phyloP scores from a whole-genome alignment of 1,139 yeast genomes.

The Saccharomycopsis hybrid region DNA sequence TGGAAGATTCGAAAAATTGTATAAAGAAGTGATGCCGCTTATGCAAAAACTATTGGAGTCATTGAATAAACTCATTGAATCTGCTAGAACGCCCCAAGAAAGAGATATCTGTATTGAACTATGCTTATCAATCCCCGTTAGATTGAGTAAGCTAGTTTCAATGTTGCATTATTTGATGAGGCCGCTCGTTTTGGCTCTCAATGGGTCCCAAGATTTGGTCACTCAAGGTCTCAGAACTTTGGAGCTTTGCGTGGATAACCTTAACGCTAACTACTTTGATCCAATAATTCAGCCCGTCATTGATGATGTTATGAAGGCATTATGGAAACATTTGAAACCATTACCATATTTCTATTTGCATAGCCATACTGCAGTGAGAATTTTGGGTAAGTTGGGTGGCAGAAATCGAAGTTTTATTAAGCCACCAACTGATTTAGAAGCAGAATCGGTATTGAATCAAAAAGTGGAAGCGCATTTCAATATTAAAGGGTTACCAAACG shows the following conservation, averaged over 20 bases:
- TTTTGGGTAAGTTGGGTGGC: slow-evolving; percentile 93
- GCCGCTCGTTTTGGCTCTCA: slow-evolving; percentile 85
- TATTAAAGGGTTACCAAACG: slow-evolving; percentile 60
- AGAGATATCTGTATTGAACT: slow-evolving; percentile 91
- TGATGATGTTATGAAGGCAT: slow-evolving; percentile 87
- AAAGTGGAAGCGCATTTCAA: slow-evolving; percentile 59
- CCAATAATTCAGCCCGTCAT: slow-evolving; percentile 96
- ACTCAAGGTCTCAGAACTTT: slow-evolving; percentile 92
- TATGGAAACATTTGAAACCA: slow-evolving; percentile 89
- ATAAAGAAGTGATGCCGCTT: slow-evolving; percentile 89
- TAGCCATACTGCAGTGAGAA: slow-evolving; percentile 89
- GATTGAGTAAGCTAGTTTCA: slow-evolving; percentile 90
- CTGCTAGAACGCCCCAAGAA: slow-evolving; percentile 85
- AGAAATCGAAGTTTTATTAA: slow-evolving; percentile 81
- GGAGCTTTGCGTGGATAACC: slow-evolving; percentile 91
- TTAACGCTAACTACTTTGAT: slow-evolving; percentile 94
- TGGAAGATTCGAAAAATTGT: slow-evolving; percentile 56
- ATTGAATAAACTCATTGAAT: slow-evolving; percentile 72
- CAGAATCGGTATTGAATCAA: slow-evolving; percentile 55
- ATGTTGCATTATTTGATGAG: slow-evolving; percentile 83
- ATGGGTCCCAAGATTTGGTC: slow-evolving; percentile 86
- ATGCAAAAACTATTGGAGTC: slow-evolving; percentile 83
- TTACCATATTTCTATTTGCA: slow-evolving; percentile 86
- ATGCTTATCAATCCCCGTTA: slow-evolving; percentile 92
- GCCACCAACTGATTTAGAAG: slow-evolving; percentile 60